These are phyloP conservation scores for Berberis thunbergii DNA, from an alignment of 164 flowering plant species.

Conservation along the genomic window DNA sequence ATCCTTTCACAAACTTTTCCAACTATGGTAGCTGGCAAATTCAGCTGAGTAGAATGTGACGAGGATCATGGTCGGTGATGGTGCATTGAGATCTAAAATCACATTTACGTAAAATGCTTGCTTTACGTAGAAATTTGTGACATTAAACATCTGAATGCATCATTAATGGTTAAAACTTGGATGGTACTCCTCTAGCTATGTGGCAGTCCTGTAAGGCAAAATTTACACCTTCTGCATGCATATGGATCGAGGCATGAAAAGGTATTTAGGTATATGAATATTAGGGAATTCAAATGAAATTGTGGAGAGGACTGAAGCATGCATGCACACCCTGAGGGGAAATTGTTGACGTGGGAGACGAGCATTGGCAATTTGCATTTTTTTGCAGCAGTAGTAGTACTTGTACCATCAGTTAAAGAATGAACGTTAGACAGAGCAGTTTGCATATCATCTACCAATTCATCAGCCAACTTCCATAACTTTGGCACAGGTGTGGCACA, in stretches of 20 bases:
- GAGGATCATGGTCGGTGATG: no score
- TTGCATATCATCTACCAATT: constrained; percentile 31
- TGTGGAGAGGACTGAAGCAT: background rate
- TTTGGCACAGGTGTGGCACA: constrained; percentile 42
- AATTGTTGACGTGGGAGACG: constrained; percentile 21
- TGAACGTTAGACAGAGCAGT: constrained; percentile 15
- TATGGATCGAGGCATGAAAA: background rate
- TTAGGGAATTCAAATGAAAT: background rate
- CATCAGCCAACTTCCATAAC: constrained; percentile 38
- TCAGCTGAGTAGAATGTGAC: no score
- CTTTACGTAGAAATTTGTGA: no score
- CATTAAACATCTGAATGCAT: no score
- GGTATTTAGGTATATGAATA: background rate
- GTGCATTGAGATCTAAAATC: no score
- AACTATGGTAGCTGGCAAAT: no score
- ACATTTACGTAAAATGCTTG: no score
- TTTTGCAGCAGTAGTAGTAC: constrained; percentile 9
- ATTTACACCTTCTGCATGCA: background rate
- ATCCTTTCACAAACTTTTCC: no score
- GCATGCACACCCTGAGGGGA: constrained; percentile 34
- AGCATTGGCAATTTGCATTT: constrained; percentile 24
- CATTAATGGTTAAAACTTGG: background rate
- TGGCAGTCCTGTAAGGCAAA: background rate
- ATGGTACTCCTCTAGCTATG: background rate
- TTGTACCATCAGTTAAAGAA: no score